A percentile compares a stretch with the other conserved stretches of the same genome.
phyloP scores from a whole-genome alignment of 176 grass and related monocot genomes.

The Cocos nucifera region DNA sequence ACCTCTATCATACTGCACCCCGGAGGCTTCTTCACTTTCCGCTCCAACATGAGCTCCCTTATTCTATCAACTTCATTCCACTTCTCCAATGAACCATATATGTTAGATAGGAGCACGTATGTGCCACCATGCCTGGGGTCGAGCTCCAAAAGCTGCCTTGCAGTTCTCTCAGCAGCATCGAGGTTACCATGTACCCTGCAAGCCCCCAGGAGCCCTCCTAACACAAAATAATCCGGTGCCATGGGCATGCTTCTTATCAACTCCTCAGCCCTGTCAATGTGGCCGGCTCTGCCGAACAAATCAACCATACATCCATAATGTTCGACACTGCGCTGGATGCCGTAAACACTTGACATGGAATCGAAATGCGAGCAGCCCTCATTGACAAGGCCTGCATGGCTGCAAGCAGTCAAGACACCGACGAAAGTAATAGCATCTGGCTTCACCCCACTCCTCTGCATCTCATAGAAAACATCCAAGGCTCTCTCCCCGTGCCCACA shows the following conservation, averaged over 20 bases:
- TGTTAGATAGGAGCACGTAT: conserved; percentile 8
- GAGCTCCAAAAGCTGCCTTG: conserved; percentile 2
- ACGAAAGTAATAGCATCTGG: conserved; percentile 11
- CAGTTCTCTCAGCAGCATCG: conserved; percentile 2
- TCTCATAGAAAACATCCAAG: conserved; percentile 2
- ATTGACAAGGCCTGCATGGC: conserved; percentile 8
- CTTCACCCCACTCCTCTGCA: conserved; percentile 11
- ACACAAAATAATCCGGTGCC: conserved; percentile 10
- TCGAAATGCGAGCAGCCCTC: conserved; percentile 11
- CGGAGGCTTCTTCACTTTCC: conserved; percentile 10
- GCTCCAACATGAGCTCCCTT: conserved; percentile 5
- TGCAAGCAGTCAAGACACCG: conserved; percentile 15
- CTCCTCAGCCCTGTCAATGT: conserved; percentile 8
- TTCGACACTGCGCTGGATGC: conserved; percentile 11
- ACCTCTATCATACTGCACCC: conserved; percentile 18
- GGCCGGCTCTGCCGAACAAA: conserved; percentile 6
- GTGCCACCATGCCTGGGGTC: conserved; percentile 4
- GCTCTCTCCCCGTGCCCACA: conserved; percentile 10
- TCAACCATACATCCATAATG: conserved; percentile 19
- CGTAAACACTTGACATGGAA: conserved; percentile 4
- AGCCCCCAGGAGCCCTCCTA: conserved; percentile 5
- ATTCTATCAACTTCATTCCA: conserved; percentile 9
- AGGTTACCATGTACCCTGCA: conserved; percentile 9
- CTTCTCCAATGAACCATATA: conserved; percentile 8
- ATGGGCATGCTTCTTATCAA: conserved; percentile 12